Evolutionary conservation across 1,139 yeast genomes (phyloP).

Genomic region (Sugiyamaella pinicola): DNA sequence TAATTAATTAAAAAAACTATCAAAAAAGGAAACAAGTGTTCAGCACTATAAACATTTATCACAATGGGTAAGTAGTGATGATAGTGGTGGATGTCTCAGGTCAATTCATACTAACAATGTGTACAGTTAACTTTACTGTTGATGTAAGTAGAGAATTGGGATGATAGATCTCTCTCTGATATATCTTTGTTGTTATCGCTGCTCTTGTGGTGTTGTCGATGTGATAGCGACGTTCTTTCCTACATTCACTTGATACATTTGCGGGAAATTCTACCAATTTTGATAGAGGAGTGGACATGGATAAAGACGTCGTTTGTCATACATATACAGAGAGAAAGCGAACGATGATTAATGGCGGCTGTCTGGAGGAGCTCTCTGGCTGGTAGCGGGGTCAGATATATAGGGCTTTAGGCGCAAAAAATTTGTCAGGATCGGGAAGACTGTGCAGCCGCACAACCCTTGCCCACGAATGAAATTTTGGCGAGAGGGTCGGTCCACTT

Average conservation of each 20-base stretch:
- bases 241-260: too few relatives aligned
- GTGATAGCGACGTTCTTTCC: too few relatives aligned
- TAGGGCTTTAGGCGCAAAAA: background rate
- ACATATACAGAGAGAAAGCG: background rate
- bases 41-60: conserved; percentile 29
- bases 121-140: conserved; percentile 43
- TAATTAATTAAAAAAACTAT: conserved; percentile 5
- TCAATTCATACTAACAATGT: conserved; percentile 3
- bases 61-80: conserved; percentile 38
- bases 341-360: background rate
- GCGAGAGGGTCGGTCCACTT: background rate
- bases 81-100: background rate
- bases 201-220: too few relatives aligned
- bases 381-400: background rate
- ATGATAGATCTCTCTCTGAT: background rate
- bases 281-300: too few relatives aligned
- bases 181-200: background rate
- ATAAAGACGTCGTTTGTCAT: too few relatives aligned
- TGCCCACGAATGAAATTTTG: conserved; percentile 5
- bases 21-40: conserved; percentile 20
- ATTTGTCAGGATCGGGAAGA: conserved; percentile 10
- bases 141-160: conserved; percentile 34
- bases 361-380: background rate
- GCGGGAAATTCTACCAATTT: too few relatives aligned
- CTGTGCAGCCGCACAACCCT: background rate